Percentiles rank a stretch among this genome's conserved stretches.
phyloP scores from a whole-genome alignment of 768 basidiomycete genomes.

The Suillus bovinus region DNA sequence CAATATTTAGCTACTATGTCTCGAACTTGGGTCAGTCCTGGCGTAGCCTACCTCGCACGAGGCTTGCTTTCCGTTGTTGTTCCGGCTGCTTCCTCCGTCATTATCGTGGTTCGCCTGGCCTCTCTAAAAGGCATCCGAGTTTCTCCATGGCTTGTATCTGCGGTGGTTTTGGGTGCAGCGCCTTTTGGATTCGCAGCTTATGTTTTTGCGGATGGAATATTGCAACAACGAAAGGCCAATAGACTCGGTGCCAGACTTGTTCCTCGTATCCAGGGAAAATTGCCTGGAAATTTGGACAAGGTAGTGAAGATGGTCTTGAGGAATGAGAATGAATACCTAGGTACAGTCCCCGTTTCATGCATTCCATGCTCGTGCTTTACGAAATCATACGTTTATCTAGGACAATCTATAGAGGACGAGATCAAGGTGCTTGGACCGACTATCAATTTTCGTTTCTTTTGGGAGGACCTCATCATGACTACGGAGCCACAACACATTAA shows the following conservation, averaged over 20 bases:
- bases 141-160: constrained; percentile 5
- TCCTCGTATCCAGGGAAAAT: constrained; percentile 33
- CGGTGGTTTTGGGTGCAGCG: constrained; percentile 9
- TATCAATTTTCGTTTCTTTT: constrained; percentile 48
- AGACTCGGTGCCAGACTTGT: constrained; percentile 27
- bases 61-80: constrained; percentile 15
- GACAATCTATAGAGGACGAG: constrained; percentile 24
- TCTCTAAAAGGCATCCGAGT: constrained; percentile 15
- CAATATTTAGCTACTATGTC: background rate
- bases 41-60: constrained; percentile 23
- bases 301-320: constrained; percentile 22
- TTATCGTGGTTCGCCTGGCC: constrained; percentile 17
- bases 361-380: background rate
- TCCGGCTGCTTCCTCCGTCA: constrained; percentile 14
- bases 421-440: constrained; percentile 25
- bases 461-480: constrained; percentile 51
- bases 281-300: constrained; percentile 38
- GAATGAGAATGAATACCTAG: constrained; percentile 35
- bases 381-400: constrained; percentile 15
- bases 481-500: constrained; percentile 50
- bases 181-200: constrained; percentile 8
- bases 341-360: constrained; percentile 18
- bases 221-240: constrained; percentile 21
- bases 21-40: constrained; percentile 18
- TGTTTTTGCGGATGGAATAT: constrained; percentile 9